Evolutionary conservation across 441 rosid genomes (phyloP).

Genomic region (Gossypium gossypioides): DNA sequence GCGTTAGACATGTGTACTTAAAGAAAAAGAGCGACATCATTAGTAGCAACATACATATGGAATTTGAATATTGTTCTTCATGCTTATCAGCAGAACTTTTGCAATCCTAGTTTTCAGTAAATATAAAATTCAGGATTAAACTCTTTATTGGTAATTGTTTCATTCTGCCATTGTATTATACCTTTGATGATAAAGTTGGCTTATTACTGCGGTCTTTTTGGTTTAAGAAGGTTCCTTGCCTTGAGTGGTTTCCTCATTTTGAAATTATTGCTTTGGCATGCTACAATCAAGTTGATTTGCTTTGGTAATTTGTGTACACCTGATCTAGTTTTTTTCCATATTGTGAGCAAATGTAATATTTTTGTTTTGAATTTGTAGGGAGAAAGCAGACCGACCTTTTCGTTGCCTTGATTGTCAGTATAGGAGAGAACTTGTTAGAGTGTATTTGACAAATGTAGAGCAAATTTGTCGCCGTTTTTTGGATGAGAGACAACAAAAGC

Average conservation of each 20-base stretch:
- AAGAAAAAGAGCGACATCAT: neutral
- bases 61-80: neutral
- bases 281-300: neutral
- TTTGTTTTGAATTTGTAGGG: conserved; percentile 40
- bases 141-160: neutral
- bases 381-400: conserved; percentile 83
- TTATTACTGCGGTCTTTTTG: neutral
- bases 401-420: conserved; percentile 89
- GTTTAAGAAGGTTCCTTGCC: neutral
- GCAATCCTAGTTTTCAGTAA: neutral
- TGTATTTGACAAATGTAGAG: conserved; percentile 81
- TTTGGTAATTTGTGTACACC: neutral
- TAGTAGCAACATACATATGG: neutral
- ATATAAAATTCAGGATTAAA: neutral
- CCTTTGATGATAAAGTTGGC: neutral
- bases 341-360: neutral
- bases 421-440: conserved; percentile 95
- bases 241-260: neutral
- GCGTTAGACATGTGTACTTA: neutral
- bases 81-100: neutral
- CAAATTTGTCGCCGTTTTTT: conserved; percentile 76
- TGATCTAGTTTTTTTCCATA: neutral
- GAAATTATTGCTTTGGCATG: neutral
- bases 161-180: neutral
- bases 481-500: conserved; percentile 80